phyloP scores from a whole-genome alignment of 345 rosid genomes.

The Lepidium sativum region DNA sequence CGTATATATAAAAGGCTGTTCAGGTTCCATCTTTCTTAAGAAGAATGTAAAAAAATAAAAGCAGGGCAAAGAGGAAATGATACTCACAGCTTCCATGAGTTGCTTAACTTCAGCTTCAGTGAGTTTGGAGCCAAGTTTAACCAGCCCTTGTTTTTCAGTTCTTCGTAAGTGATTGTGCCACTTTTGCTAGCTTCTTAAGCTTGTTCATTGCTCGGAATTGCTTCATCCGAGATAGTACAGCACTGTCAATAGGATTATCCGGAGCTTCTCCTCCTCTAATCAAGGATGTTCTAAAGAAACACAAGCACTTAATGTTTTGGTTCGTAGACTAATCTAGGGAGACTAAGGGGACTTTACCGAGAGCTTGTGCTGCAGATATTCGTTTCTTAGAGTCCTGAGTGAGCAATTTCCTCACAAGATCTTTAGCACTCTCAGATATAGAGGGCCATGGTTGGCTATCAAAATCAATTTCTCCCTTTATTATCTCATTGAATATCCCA shows the following conservation, averaged over 20 bases:
- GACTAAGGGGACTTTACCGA: constrained; percentile 39
- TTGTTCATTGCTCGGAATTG: constrained; percentile 94
- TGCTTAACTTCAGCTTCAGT: constrained; percentile 73
- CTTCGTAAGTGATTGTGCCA: constrained; percentile 77
- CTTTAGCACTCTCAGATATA: constrained; percentile 80
- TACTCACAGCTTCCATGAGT: constrained; percentile 83
- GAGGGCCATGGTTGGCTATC: constrained; percentile 79
- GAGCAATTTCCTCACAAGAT: constrained; percentile 70
- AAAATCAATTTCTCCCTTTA: constrained; percentile 67
- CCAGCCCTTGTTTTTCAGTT: constrained; percentile 56
- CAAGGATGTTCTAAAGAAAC: constrained; percentile 10
- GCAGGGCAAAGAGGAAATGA: neutral
- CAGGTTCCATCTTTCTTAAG: neutral
- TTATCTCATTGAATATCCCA: constrained; percentile 65
- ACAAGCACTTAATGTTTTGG: neutral
- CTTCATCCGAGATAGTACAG: constrained; percentile 88
- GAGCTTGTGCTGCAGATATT: constrained; percentile 66
- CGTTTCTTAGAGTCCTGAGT: constrained; percentile 65
- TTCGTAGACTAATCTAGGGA: neutral
- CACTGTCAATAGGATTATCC: constrained; percentile 73
- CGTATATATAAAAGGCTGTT: neutral
- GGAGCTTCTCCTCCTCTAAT: constrained; percentile 66
- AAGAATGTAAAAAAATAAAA: neutral
- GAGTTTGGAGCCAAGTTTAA: constrained; percentile 61
- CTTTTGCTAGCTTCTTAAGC: constrained; percentile 79